These are phyloP conservation scores for Eucommia ulmoides DNA, from an alignment of 257 asterid species.

Conservation along the genomic window DNA sequence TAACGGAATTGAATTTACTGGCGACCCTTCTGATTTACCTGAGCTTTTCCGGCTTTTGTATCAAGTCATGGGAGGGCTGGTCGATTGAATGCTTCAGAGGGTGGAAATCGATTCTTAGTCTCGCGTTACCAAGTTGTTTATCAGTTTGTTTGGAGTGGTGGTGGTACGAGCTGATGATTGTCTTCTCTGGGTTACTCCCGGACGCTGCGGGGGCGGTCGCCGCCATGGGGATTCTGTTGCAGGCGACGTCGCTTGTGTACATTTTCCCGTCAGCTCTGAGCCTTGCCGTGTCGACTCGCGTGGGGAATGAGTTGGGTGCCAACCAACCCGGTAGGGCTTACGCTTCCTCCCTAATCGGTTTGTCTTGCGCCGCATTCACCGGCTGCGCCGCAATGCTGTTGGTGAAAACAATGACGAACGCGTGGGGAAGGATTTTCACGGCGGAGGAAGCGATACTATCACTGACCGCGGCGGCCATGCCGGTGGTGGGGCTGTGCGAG, in stretches of 20 bases:
- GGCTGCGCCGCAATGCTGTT: slow-evolving; percentile 25
- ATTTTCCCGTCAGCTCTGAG: slow-evolving; percentile 46
- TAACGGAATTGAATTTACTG: slow-evolving; percentile 28
- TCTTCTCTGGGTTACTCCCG: slow-evolving; percentile 38
- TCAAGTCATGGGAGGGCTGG: slow-evolving; percentile 19
- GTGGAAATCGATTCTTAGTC: slow-evolving; percentile 28
- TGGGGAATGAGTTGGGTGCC: slow-evolving; percentile 62
- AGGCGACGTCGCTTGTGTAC: slow-evolving; percentile 48
- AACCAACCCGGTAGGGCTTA: slow-evolving; percentile 32
- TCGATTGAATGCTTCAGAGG: slow-evolving; percentile 18
- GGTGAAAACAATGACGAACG: slow-evolving; percentile 14
- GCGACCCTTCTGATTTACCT: slow-evolving; percentile 16
- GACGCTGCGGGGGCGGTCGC: slow-evolving; percentile 44
- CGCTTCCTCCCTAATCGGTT: slow-evolving; percentile 19
- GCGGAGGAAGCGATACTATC: slow-evolving; percentile 21
- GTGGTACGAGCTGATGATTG: slow-evolving; percentile 56
- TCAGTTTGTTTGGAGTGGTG: slow-evolving; percentile 54
- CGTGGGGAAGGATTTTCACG: slow-evolving; percentile 42
- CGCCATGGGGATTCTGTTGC: slow-evolving; percentile 50
- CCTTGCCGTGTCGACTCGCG: slow-evolving; percentile 41
- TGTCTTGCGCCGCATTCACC: slow-evolving; percentile 24
- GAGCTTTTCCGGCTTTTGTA: slow-evolving; percentile 3
- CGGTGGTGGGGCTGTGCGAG: slow-evolving; percentile 63
- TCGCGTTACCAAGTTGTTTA: slow-evolving; percentile 36
- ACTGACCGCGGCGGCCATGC: slow-evolving; percentile 34